Evolutionary conservation across 768 basidiomycete species (phyloP), one percentile per base, ranked within the genome.

Genomic region (Russula emetica): DNA sequence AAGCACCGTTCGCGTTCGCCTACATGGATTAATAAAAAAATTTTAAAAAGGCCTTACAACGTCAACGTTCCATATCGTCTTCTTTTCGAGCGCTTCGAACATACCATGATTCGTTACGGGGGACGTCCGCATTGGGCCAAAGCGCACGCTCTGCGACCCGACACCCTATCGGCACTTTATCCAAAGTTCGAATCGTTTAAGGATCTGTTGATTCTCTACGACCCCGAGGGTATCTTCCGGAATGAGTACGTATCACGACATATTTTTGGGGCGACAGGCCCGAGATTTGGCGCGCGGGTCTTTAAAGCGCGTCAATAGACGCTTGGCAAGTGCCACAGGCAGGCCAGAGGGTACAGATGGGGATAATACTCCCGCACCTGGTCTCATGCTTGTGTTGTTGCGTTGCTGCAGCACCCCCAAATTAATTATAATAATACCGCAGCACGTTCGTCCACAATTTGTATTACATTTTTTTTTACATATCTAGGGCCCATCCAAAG

Each of bases 111-210:
- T 24, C 79, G 78, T 32, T 81, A 94, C 75, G 80, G 82, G 49
- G 96, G 94, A 7, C 81, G 91, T 53, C 94, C 96, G 10, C 96
- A 98, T 77, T 98, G 96, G 96, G 96, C 94, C 0, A 98, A 98
- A 75, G 82, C 91, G 24, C 96, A 98, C 72, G 76, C 77, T 26
- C 80, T 95, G 42, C 78, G 80, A 50, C 89, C 90, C 2, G 78
- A 80, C 51, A 74, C 78, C 36, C 81, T 97, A 59, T 82, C 83
- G 57, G 71, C 70, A 59, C 75, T 90, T 13, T 98, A 98, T 76
- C 90, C 94, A 24, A 82, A 78, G 64, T 97, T 94, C 74, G 83
- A 85, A 68, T 85, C 88, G 69, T 98, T 92, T 76, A 76, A 82
- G 30, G 72, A 74, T 49, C 83, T 95, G 54, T 75, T 94, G 50